Evolutionary conservation across 2,329 filamentous ascomycete species (phyloP), one percentile per base, ranked within the genome.

Genomic region (Drechslerella coelobrocha): DNA sequence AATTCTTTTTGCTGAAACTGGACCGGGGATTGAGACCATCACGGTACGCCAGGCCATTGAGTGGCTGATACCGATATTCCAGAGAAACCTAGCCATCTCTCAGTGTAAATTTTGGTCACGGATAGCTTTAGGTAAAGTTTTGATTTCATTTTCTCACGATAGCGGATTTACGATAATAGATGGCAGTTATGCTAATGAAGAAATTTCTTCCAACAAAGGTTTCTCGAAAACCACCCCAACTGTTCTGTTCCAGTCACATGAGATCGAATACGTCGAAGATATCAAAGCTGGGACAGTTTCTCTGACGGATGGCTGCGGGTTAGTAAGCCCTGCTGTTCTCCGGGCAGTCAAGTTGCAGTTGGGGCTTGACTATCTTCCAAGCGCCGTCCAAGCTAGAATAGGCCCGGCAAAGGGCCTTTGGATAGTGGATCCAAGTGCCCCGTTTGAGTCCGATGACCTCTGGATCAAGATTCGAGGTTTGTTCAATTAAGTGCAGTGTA

Each of bases 381-480:
- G 84, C 31, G 87, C 83, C 0, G 86, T 88, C 48, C 90, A 93
- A 77, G 89, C 81, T 1, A 84, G 90, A 0, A 84, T 92, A 34
- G 88, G 86, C 8, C 85, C 88, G 17, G 88, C 88, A 0, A 93
- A 93, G 77, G 90, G 90, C 0, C 81, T 92, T 73, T 92, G 89
- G 89, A 82, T 88, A 50, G 78, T 88, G 3, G 86, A 88, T 73
- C 50, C 51, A 9, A 19, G 10, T 2, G 82, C 84, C 24, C 78
- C 79, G 0, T 79, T 82, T 1, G 76, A 80, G 0, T 78, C 86
- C 14, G 73, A 72, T 0, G 73, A 75, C 0, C 75, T 78, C 14
- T 90, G 87, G 88, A 89, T 92, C 43, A 82, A 87, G 61, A 85
- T 88, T 61, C 81, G 81, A 61, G 61, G 63, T 69, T 51, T 24